Evolutionary conservation across 345 rosid genomes (phyloP), one percentile per base, ranked within the genome.

Genomic region (Litchi chinensis): DNA sequence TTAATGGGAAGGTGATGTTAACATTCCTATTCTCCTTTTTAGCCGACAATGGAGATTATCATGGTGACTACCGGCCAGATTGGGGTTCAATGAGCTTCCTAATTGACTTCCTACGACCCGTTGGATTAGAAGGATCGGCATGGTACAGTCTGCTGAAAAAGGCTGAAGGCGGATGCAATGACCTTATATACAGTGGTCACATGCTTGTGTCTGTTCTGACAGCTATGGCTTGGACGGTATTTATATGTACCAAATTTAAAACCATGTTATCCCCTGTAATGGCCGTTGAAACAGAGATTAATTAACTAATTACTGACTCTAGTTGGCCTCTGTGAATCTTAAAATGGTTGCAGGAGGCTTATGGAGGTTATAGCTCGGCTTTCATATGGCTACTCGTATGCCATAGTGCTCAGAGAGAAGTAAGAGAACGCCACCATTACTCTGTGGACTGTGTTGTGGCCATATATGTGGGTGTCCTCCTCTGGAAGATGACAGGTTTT

Each of bases 141-240:
- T 95, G 98, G 98, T 89, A 74, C 81, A 77, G 85, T 87, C 78
- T 92, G 39, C 89, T 95, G 73, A 93, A 87, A 88, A 89, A 87
- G 88, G 99, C 99, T 15, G 93, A 96, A 69, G 99, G 99, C 32
- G 99, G 99, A 77, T 95, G 99, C 92, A 93, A 95, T 86, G 99
- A 95, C 80, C 97, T 95, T 72, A 41, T 95, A 70, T 95, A 90
- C 84, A 93, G 99, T 74, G 99, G 98, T 65, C 98, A 95, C 88
- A 92, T 93, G 99, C 93, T 93, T 74, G 98, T 95, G 75, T 93
- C 96, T 75, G 96, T 92, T 3, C 83, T 93, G 68, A 93, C 99
- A 44, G 99, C 99, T 65, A 95, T 93, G 98, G 99, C 99, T 56
- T 95, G 99, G 99, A 95, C 90, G 89, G 98, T 95, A 92, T 43